Conservation (phyloP, 2,329 filamentous ascomycete species). For the Paecilomyces niveus region DNA sequence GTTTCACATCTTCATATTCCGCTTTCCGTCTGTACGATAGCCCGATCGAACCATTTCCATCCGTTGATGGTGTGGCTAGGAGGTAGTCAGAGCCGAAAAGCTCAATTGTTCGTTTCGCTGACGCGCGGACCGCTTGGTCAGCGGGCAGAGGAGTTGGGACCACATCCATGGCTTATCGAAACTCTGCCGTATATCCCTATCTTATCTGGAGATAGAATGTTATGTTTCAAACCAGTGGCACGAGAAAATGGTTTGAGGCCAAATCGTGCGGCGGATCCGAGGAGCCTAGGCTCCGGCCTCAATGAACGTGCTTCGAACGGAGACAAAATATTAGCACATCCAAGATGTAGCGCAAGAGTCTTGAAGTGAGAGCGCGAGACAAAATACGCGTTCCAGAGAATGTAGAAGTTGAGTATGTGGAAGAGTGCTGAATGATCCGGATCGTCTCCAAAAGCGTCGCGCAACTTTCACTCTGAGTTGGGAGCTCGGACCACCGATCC, state of each 20-base stretch:
- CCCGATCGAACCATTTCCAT: slow-evolving; percentile 35
- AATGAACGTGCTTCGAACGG: not conserved
- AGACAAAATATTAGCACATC: not conserved
- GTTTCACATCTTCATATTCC: slow-evolving; percentile 73
- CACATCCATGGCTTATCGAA: slow-evolving; percentile 20
- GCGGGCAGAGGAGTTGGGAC: slow-evolving; percentile 18
- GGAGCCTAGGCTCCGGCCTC: not conserved
- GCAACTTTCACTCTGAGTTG: not conserved
- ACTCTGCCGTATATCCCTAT: not conserved
- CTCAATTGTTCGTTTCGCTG: slow-evolving; percentile 40
- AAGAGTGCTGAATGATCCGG: not conserved
- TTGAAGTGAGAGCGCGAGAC: not conserved
- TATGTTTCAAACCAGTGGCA: not conserved
- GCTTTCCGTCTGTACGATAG: slow-evolving; percentile 39
- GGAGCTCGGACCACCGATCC: slow-evolving; percentile 9
- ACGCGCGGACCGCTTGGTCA: slow-evolving; percentile 33
- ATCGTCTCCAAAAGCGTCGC: not conserved
- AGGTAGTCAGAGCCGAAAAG: slow-evolving; percentile 43
- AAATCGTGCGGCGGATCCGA: not conserved
- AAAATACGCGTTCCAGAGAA: not conserved
- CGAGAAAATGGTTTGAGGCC: not conserved
- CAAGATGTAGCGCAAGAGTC: not conserved
- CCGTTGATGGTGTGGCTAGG: slow-evolving; percentile 36
- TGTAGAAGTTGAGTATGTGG: not conserved
- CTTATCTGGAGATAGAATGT: not conserved